phyloP scores from a whole-genome alignment of 2,329 filamentous ascomycete species.

The Aschersonia sp. region DNA sequence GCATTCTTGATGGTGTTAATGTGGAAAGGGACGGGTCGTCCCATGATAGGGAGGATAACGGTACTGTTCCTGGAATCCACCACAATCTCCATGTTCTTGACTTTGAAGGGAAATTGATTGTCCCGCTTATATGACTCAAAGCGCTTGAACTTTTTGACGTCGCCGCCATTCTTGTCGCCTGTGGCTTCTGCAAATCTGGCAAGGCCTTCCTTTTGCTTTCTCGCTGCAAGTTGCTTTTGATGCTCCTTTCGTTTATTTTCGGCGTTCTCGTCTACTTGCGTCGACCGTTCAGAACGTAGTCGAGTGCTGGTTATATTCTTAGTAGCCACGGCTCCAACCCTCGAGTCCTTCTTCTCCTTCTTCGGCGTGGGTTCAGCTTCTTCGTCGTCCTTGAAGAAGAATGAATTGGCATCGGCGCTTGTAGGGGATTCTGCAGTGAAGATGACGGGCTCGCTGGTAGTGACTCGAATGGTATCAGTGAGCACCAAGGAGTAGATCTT shows the following conservation, averaged over 20 bases:
- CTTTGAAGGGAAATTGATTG: slow-evolving; percentile 72
- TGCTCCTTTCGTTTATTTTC: slow-evolving; percentile 80
- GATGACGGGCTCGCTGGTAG: slow-evolving; percentile 60
- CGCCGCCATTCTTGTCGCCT: slow-evolving; percentile 71
- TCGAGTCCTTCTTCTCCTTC: slow-evolving; percentile 73
- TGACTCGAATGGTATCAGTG: slow-evolving; percentile 86
- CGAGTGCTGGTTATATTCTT: slow-evolving; percentile 94
- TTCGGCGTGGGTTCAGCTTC: slow-evolving; percentile 76
- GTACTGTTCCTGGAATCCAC: slow-evolving; percentile 85
- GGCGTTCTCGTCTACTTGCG: slow-evolving; percentile 77
- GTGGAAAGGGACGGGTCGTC: slow-evolving; percentile 91
- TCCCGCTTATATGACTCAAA: slow-evolving; percentile 99
- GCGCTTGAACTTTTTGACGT: slow-evolving; percentile 96
- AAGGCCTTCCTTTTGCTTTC: slow-evolving; percentile 82
- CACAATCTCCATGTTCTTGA: slow-evolving; percentile 76
- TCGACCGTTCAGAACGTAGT: slow-evolving; percentile 77
- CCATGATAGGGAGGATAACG: slow-evolving; percentile 91
- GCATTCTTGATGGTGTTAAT: slow-evolving; percentile 98
- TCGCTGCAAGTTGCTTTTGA: slow-evolving; percentile 73
- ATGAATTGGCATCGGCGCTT: slow-evolving; percentile 86
- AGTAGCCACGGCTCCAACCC: slow-evolving; percentile 74
- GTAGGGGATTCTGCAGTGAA: slow-evolving; percentile 90
- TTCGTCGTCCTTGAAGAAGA: slow-evolving; percentile 97
- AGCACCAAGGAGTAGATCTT: slow-evolving; percentile 80
- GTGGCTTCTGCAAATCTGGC: slow-evolving; percentile 76